Conservation (phyloP, 2,329 filamentous ascomycete species). For the Dothidotthia symphoricarpi region DNA sequence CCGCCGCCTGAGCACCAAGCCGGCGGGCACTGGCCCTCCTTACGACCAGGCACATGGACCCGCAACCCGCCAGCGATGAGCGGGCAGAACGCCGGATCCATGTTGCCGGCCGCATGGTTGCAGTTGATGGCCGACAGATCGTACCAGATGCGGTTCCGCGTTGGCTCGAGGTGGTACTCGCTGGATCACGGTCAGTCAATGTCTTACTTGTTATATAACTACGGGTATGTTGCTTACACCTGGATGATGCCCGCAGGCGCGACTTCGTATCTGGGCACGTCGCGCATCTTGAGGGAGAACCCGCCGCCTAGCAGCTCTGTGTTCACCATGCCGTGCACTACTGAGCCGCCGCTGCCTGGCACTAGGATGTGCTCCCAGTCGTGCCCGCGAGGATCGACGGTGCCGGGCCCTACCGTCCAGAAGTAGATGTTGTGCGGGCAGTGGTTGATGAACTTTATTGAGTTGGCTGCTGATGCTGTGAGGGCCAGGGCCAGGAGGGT, state of each 20-base stretch:
- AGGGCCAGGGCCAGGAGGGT: background rate
- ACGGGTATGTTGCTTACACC: too few relatives aligned
- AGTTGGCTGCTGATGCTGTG: conserved; percentile 10
- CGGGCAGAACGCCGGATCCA: conserved; percentile 19
- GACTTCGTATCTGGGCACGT: conserved; percentile 14
- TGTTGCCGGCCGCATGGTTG: conserved; percentile 1
- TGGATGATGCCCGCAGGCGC: conserved; percentile 24
- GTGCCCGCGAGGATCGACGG: conserved; percentile 1
- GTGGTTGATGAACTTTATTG: conserved; percentile 22
- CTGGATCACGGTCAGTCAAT: too few relatives aligned
- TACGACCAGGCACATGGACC: conserved; percentile 7
- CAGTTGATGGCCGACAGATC: conserved; percentile 26
- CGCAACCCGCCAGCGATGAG: conserved; percentile 21
- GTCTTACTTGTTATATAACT: too few relatives aligned
- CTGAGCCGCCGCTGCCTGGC: conserved; percentile 4
- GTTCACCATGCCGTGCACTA: conserved; percentile 13
- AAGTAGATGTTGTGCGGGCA: conserved; percentile 23
- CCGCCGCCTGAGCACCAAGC: conserved; percentile 9
- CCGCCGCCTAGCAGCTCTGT: conserved; percentile 9
- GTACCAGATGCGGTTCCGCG: conserved; percentile 17
- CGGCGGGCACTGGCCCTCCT: conserved; percentile 2
- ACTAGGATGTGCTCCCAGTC: conserved; percentile 11
- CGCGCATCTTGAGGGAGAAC: conserved; percentile 23
- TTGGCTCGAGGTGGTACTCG: conserved; percentile 21
- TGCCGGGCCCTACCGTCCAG: conserved; percentile 17